Base-by-base conservation (phyloP, 345 rosid species). In the Linum trigynum region DNA sequence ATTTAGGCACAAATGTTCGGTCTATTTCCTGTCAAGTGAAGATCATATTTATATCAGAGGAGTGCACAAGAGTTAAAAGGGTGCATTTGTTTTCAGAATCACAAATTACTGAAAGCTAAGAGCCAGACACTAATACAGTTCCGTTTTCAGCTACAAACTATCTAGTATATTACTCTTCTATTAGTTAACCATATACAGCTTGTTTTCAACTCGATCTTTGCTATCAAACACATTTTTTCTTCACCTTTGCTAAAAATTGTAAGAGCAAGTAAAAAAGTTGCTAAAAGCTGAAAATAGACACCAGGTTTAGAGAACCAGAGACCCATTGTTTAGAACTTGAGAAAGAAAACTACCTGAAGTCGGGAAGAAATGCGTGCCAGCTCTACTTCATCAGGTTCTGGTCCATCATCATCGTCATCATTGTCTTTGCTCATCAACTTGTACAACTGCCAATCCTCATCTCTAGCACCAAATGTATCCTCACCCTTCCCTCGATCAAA, bases 371-470 rank as follows among this genome's bases (percentile, higher is more conserved):
- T 62, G 51, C 83, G 92, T 56, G 79, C 74, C 66, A 90, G 80
- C 82, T 88, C 96, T 32, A 81, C 78, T 67, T 90, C 96, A 63
- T 84, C 89, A 55, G 79, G 82, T 57, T 94, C 99, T 9, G 69
- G 75, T 59, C 73, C 83, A 45, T 86, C 92, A 7, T 88, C 96
- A 15, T 88, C 95, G 0, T 88, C 95, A 15, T 90, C 96, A 14
- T 90, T 80, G 78, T 90, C 96, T 76, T 78, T 86, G 80, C 97
- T 82, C 96, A 90, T 94, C 40, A 81, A 80, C 66, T 94, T 88
- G 82, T 94, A 90, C 32, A 94, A 94, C 66, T 94, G 92, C 99
- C 99, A 88, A 77, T 94, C 96, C 82, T 94, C 99, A 65, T 94
- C 99, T 77, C 61, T 88, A 67, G 96, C 76, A 60, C 97, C 96